Percentiles rank a stretch among this genome's conserved stretches.
Evolutionary conservation across 2,329 filamentous ascomycete species (phyloP).

Genomic region (Cercospora beticola): DNA sequence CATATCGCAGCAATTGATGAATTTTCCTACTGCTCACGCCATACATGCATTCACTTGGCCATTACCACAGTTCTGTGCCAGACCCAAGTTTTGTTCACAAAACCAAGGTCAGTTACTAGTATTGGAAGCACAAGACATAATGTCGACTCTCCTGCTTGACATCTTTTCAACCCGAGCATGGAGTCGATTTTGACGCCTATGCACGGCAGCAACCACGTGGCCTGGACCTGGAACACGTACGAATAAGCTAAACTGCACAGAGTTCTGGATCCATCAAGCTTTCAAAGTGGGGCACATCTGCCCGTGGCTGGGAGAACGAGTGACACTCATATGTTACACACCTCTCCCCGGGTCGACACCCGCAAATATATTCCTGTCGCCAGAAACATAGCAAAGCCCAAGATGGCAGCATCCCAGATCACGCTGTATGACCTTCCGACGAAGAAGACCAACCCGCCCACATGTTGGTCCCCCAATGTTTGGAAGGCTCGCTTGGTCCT

Average conservation of each 20-base stretch:
- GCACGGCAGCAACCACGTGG: neutral
- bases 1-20: neutral
- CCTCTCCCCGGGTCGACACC: neutral
- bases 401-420: neutral
- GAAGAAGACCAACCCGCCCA: slow-evolving; percentile 33
- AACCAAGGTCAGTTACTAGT: neutral
- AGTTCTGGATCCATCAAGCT: neutral
- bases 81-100: neutral
- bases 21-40: neutral
- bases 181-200: neutral
- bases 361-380: neutral
- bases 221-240: neutral
- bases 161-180: neutral
- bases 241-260: neutral
- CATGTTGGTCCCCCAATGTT: slow-evolving; percentile 64
- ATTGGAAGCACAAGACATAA: neutral
- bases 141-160: neutral
- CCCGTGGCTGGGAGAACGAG: neutral
- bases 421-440: slow-evolving; percentile 25
- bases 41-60: neutral
- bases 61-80: neutral
- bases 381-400: neutral
- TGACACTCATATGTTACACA: neutral
- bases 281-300: neutral
- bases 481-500: slow-evolving; percentile 63